Base-by-base conservation (phyloP, 2,329 filamentous ascomycete genomes). In the Massarina eburnea region DNA sequence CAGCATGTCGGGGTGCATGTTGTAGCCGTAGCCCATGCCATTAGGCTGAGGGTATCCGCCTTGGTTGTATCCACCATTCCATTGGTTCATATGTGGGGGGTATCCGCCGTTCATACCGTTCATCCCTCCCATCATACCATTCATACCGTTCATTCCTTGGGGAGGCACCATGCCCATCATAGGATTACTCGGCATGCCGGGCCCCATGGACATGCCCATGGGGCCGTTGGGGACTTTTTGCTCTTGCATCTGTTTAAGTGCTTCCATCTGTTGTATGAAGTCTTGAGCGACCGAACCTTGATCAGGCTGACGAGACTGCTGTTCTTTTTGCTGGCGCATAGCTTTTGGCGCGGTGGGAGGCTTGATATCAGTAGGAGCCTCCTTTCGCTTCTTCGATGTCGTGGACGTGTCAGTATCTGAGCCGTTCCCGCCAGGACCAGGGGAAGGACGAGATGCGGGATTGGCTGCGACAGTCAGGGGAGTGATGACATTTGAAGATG, bases 351-450 rank as follows among this genome's bases (percentile, higher is more conserved):
- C 74, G 3, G 71, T 71, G 7, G 70, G 69, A 15, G 71, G 73
- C 39, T 71, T 71, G 43, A 79, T 71, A 24, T 83, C 78, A 41
- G 91, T 86, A 27, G 92, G 89, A 12, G 91, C 90, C n/a, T 60
- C 49, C 9, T 87, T 81, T 18, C 94, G 84, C 74, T 97, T 99
- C 73, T 88, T 94, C 20, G 81, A 74, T 46, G 41, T 57, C 9
- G 59, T 57, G 4, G 57, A 63, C 3, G 58, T 58, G 45, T 70
- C 61, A 43, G 65, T 65, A 45, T 71, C 58, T 39, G 71, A 46
- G 51, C 59, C 43, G 62, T 60, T 56, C 61, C 62, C 58, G 42
- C 49, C 61, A 39, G 64, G 55, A 55, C 64, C 59, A 46, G 60
- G 61, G 43, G 68, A 57, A n/a, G 62, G 58, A 36, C 62, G 57